Percentiles rank a stretch among this genome's conserved stretches.
These are phyloP conservation scores for Closterium sp. DNA, from an alignment of 139 green algal genomes.

Conservation along the genomic window DNA sequence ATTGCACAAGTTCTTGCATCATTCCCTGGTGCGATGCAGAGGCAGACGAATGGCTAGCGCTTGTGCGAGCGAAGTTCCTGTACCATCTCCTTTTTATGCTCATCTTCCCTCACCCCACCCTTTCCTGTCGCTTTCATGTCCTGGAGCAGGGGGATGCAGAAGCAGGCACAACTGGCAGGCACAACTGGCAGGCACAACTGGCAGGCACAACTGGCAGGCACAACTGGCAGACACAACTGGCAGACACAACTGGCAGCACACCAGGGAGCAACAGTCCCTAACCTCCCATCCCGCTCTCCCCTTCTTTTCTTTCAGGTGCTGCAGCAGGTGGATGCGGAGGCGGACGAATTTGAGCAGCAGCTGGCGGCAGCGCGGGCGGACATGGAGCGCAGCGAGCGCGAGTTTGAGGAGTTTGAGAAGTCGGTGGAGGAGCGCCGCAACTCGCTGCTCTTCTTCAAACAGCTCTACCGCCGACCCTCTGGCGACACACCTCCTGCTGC, in stretches of 20 bases:
- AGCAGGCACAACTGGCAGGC: background rate
- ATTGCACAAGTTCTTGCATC: no score
- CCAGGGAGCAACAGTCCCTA: no score
- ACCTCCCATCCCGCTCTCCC: background rate
- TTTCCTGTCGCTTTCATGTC: no score
- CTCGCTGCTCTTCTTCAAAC: conserved; percentile 14
- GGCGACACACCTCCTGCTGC: background rate
- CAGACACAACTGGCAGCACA: no score
- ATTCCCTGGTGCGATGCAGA: no score
- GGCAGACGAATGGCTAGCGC: no score
- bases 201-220: background rate
- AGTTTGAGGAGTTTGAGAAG: conserved; percentile 26
- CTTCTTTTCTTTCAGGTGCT: background rate
- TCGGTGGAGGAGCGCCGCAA: conserved; percentile 6
- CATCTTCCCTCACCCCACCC: no score
- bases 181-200: background rate
- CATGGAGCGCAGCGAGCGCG: conserved; percentile 14
- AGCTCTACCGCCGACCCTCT: conserved; percentile 5
- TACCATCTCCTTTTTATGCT: no score
- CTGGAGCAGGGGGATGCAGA: no score
- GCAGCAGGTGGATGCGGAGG: conserved; percentile 20
- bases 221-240: background rate
- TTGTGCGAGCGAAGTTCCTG: no score
- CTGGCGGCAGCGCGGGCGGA: conserved; percentile 10
- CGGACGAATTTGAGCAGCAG: conserved; percentile 13